Evolutionary conservation across 208 protist genomes (phyloP), one percentile per base, ranked within the genome.

Genomic region (Eutreptiella sp.): DNA sequence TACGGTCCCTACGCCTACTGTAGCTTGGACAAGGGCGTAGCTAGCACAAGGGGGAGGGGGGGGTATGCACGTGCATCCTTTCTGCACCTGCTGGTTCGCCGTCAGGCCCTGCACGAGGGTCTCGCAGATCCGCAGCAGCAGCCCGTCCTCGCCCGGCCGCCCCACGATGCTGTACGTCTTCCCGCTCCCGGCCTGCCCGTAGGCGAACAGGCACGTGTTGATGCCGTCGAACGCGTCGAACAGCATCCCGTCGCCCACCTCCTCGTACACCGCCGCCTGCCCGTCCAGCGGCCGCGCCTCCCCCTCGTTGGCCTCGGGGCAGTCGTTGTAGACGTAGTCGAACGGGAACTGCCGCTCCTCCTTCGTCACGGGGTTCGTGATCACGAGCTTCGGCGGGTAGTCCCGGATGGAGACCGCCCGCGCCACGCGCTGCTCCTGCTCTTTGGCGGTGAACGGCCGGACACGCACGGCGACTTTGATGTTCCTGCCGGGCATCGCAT

Each of bases 281-380:
- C 50, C 42, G n/a, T n/a, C n/a, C n/a, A n/a, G n/a, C n/a, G n/a
- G n/a, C n/a, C n/a, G n/a, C 23, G 71, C 67, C 48, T 47, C 69
- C 23, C 23, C n/a, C 16, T 29, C 0, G 29, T 74, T 66, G 9
- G 27, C 53, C 9, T 5, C 16, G 31, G 77, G 33, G 33, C 71
- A 63, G 5, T 48, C 74, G 32, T 52, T 63, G 67, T 77, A 77
- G 38, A 43, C 53, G 26, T 72, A 70, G 60, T 77, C 72, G 38
- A 75, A 77, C 34, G 69, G 68, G 46, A 77, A 77, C 24, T 34
- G 43, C 32, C 78, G 77, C 23, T 77, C 68, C 16, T 16, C 16
- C 36, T 19, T 19, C 36, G 77, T 46, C 21, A 68, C 54, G 21
- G 72, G 71, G 50, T 74, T 69, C 5, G 31, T 55, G 24, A 77